Conservation (phyloP, 2,329 filamentous ascomycete genomes). For the Scolecobasidium constrictum region DNA sequence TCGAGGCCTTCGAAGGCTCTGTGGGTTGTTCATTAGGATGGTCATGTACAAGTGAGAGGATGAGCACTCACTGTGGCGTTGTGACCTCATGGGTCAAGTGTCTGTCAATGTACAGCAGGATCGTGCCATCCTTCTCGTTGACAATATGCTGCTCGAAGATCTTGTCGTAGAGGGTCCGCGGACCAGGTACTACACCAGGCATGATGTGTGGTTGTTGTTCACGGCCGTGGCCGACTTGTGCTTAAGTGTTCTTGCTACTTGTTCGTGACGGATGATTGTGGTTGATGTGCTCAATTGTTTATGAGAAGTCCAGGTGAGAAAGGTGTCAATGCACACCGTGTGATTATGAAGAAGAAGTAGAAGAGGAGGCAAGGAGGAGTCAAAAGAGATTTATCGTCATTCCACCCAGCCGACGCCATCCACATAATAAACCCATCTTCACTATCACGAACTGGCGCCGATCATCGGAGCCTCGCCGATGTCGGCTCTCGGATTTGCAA, state of each 20-base stretch:
- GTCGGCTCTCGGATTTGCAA: too few species aligned
- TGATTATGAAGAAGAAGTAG: background rate
- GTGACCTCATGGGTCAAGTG: conserved; percentile 98
- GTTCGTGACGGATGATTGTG: background rate
- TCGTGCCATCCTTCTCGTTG: conserved; percentile 85
- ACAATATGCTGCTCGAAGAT: conserved; percentile 91
- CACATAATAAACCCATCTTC: too few species aligned
- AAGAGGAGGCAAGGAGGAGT: background rate
- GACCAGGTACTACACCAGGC: conserved; percentile 61
- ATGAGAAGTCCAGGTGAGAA: background rate
- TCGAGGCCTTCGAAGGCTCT: conserved; percentile 96
- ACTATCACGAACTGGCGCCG: too few species aligned
- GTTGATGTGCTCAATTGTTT: background rate
- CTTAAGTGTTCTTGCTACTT: too few species aligned
- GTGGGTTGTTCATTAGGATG: too few species aligned
- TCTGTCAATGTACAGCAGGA: conserved; percentile 88
- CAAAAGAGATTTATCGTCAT: background rate
- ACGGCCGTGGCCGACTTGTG: too few species aligned
- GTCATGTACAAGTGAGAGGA: conserved; percentile 14
- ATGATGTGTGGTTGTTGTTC: too few species aligned
- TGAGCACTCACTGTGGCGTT: conserved; percentile 60
- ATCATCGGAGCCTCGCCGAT: too few species aligned
- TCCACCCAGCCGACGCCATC: too few species aligned
- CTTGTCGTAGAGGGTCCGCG: conserved; percentile 93
- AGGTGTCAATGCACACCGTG: background rate